These are phyloP conservation scores for Solanum chacoense DNA, from an alignment of 305 asterid genomes.

Conservation along the genomic window DNA sequence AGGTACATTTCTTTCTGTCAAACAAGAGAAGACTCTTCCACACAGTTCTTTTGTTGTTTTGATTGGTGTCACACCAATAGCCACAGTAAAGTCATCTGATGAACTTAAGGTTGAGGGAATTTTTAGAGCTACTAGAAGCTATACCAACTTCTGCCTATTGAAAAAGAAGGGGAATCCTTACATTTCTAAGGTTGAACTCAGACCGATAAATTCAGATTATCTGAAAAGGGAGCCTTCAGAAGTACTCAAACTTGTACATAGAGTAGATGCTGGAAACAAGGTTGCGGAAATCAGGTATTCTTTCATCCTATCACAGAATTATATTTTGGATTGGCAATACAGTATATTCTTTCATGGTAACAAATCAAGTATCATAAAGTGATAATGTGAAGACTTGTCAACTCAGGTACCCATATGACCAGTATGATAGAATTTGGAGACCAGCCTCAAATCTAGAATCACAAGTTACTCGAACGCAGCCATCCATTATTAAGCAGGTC, in stretches of 20 bases:
- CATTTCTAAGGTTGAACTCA: slow-evolving; percentile 37
- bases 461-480: slow-evolving; percentile 10
- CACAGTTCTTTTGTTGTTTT: slow-evolving; percentile 24
- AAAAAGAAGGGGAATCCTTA: slow-evolving; percentile 30
- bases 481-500: slow-evolving; percentile 5
- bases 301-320: not conserved
- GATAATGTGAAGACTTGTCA: not conserved
- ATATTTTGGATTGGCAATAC: not conserved
- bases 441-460: slow-evolving; percentile 15
- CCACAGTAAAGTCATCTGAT: slow-evolving; percentile 15
- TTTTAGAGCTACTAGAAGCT: slow-evolving; percentile 29
- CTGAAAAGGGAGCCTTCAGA: slow-evolving; percentile 16
- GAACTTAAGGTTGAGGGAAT: slow-evolving; percentile 28
- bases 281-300: slow-evolving; percentile 34
- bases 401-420: slow-evolving; percentile 41
- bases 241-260: slow-evolving; percentile 35
- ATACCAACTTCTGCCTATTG: slow-evolving; percentile 37
- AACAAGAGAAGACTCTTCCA: slow-evolving; percentile 15
- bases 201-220: slow-evolving; percentile 31
- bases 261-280: slow-evolving; percentile 34
- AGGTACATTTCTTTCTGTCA: slow-evolving; percentile 34
- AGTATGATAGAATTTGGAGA: slow-evolving; percentile 44
- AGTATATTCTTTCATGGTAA: not conserved
- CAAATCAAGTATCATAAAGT: not conserved
- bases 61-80: slow-evolving; percentile 33